Base-by-base conservation (phyloP, 768 basidiomycete genomes). In the Cystobasidium onofrii region DNA sequence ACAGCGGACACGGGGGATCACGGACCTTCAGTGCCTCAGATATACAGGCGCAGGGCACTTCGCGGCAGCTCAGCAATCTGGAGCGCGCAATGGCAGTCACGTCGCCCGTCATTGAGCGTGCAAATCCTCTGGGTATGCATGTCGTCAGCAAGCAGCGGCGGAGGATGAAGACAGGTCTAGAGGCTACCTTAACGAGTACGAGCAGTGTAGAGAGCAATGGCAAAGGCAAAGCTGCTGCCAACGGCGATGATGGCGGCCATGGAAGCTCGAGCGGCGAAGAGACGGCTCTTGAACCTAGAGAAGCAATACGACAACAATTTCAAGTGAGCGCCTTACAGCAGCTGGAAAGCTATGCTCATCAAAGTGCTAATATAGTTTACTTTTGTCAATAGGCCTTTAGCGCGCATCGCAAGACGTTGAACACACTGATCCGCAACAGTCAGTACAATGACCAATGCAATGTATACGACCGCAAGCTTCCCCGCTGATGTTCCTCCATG, bases 371-470 rank as follows among this genome's bases (percentile, higher is more conserved):
- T n/a, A 9, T 31, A 6, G 7, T 27, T 6, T 29, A 10, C 20
- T 44, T 2, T 6, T 39, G 17, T 50, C 7, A 12, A 23, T 50
- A 71, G 69, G 69, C 69, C 12, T 71, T 71, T 54, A 71, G 69
- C 77, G 85, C 88, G 18, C 95, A 98, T 80, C 86, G 92, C 74
- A 94, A 94, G 81, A 86, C 96, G 60, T 86, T 98, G 70, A 99
- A 99, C 81, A 84, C 93, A 75, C 95, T 99, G 89, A 94, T 99
- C 34, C 89, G 96, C 76, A 71, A 71, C 54, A 71, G 69, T 61
- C 23, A 31, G 69, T 55, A 34, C 13, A 27, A 17, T 7, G 23
- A 9, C 43, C 10, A 25, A 12, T 27, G 3, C 27, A 13, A 27
- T n/a, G 9, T 55, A n/a, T 2, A 27, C 41, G 63, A 61, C 36